Base-by-base conservation (phyloP, 495 filamentous ascomycete species). In the Stereocaulon alpinum region DNA sequence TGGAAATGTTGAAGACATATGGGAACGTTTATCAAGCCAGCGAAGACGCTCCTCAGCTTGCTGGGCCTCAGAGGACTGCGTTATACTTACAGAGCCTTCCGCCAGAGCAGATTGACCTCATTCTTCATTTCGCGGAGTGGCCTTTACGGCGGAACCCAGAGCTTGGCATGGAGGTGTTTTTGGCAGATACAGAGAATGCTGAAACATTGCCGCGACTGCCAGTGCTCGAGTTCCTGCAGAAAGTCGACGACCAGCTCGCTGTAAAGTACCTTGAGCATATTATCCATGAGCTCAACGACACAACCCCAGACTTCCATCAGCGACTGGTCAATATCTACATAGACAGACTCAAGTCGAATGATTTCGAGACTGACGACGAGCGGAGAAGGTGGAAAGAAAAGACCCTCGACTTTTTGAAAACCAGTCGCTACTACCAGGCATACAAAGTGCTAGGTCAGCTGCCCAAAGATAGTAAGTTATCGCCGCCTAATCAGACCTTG, bases 121-220 rank as follows among this genome's bases (percentile, higher is more conserved):
- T 96, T 27, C 78, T 97, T 15, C 89, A 96, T 66, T 96, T 94
- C 63, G 85, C 84, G 0, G 83, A 88, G 63, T 97, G 93, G 93
- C 91, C 93, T 0, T 65, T 97, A 24, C 73, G 77, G 49, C 78
- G 75, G 29, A 79, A 93, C 62, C 81, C 87, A 3, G 78, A 84
- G 2, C 69, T 90, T n/a, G 91, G 86, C 17, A 95, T 99, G 91
- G 91, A 96, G 59, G 77, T 97, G 5, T 99, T 99, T 73, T 68
- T 95, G 1, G 87, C 88, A 7, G 94, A 99, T 68, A 91, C 89
- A 15, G 90, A 96, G 66, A 96, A 95, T 67, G 91, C 93, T 2
- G 92, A 97, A 73, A 91, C 85, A 0, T 68, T 97, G 6, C 89
- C 91, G 7, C 78, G 93, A 50, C 75, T 86, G 24, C 79, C 69